Evolutionary conservation across 768 basidiomycete species (phyloP), one percentile per base, ranked within the genome.

Genomic region (Suillus subaureus): DNA sequence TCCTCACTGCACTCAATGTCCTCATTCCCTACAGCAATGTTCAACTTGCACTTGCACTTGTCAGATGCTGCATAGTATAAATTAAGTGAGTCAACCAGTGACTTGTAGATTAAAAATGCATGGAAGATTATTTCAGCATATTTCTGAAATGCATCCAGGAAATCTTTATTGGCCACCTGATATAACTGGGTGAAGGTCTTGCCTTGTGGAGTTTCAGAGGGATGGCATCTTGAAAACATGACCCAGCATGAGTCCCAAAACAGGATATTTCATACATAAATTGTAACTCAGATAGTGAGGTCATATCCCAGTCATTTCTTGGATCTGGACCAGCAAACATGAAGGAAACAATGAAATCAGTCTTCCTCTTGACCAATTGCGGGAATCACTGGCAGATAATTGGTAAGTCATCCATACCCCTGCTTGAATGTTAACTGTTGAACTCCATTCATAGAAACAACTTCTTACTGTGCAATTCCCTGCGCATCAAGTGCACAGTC

Each of bases 271-370:
- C n/a, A n/a, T n/a, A n/a, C n/a, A n/a, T n/a, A n/a, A n/a, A n/a
- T n/a, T n/a, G n/a, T n/a, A 28, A 21, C 55, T 65, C 18, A 65
- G 26, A 65, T 15, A 65, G 15, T 7, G 47, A 65, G 7, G 64
- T 51, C 28, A 65, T 61, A 18, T 65, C 64, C 64, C 64, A 65
- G 35, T 64, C 60, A 21, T 15, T 58, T 12, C 43, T 58, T 2
- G 57, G 64, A 18, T 64, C 56, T 15, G 57, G 64, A 5, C 64
- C 57, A 3, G 64, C 64, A 15, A 57, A 65, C 28, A 65, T n/a
- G 40, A 52, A 52, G 8, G 64, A 61, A 4, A 52, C 18, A 0
- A 51, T 35, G 5, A 47, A 58, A 11, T 58, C 57, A 6, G 39
- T 43, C 23, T 47, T 47, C 16, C 16, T 37, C 47, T 28, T 60